A percentile compares a stretch with the other conserved stretches of the same genome.
Conservation (phyloP, 352 stramenopile species). For the Phytophthora tentaculata region DNA sequence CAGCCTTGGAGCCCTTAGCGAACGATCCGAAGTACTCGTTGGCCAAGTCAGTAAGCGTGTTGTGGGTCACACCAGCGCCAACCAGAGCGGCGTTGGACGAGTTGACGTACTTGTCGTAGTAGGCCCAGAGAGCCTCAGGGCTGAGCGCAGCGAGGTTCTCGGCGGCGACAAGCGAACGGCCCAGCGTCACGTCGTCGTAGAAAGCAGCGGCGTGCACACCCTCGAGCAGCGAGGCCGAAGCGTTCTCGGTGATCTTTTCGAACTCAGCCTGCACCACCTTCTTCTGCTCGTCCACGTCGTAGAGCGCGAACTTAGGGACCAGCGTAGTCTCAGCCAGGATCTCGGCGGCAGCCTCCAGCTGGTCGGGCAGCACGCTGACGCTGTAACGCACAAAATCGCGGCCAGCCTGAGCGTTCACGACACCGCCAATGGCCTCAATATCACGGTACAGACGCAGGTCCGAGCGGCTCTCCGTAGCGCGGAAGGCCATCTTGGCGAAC, state of each 20-base stretch:
- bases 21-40: conserved; percentile 72
- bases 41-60: conserved; percentile 60
- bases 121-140: conserved; percentile 57
- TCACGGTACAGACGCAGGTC: conserved; percentile 85
- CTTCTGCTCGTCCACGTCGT: conserved; percentile 82
- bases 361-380: conserved; percentile 76
- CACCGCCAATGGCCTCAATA: conserved; percentile 81
- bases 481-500: conserved; percentile 87
- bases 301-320: conserved; percentile 76
- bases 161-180: conserved; percentile 48
- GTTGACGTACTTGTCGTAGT: conserved; percentile 79
- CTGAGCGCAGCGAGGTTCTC: conserved; percentile 66
- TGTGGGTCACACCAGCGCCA: conserved; percentile 69
- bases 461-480: conserved; percentile 69
- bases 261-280: conserved; percentile 63
- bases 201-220: conserved; percentile 78
- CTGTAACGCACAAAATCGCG: conserved; percentile 84
- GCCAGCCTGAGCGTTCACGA: conserved; percentile 60
- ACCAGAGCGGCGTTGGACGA: conserved; percentile 64
- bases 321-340: conserved; percentile 86
- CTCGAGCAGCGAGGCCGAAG: conserved; percentile 57
- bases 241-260: conserved; percentile 48
- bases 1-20: conserved; percentile 31
- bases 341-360: conserved; percentile 65
- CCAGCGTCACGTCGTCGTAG: conserved; percentile 81